Percentiles rank a stretch among this genome's conserved stretches.
phyloP scores from a whole-genome alignment of 2,329 filamentous ascomycete species.

The Fusarium nisikadoi region DNA sequence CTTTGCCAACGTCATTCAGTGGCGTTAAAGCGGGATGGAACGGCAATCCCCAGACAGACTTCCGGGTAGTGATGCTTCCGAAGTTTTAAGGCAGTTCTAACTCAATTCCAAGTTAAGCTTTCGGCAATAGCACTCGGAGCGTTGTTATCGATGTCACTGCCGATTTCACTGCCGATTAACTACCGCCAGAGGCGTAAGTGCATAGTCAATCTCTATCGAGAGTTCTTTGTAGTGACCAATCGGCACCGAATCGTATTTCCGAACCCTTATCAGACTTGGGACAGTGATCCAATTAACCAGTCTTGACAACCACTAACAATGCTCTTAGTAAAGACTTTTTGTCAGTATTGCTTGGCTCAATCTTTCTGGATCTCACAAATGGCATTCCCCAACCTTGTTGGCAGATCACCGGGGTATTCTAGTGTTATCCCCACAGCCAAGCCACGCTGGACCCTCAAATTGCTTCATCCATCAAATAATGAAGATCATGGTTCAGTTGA shows the following conservation, averaged over 20 bases:
- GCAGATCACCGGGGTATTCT: neutral
- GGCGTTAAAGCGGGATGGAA: neutral
- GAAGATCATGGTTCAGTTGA: conserved; percentile 1
- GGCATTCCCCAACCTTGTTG: neutral
- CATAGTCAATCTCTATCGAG: neutral
- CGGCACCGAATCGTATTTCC: neutral
- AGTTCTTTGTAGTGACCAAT: neutral
- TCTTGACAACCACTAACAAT: neutral
- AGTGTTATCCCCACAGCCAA: neutral
- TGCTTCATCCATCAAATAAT: neutral
- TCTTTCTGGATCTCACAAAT: neutral
- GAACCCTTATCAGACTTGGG: neutral
- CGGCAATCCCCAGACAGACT: neutral
- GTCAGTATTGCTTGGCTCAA: neutral
- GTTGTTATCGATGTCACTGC: neutral
- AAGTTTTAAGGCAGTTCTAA: neutral
- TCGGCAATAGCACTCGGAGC: rapidly evolving
- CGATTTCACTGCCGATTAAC: no score
- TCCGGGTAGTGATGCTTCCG: neutral
- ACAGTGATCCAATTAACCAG: neutral
- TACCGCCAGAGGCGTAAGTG: neutral
- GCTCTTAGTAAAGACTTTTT: neutral
- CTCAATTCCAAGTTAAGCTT: neutral
- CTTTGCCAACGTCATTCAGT: neutral
- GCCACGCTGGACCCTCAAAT: neutral